A percentile compares a stretch with the other conserved stretches of the same genome.
Evolutionary conservation across 225 moss, liverwort and hornwort genomes (phyloP).

Genomic region (Lunularia cruciata): DNA sequence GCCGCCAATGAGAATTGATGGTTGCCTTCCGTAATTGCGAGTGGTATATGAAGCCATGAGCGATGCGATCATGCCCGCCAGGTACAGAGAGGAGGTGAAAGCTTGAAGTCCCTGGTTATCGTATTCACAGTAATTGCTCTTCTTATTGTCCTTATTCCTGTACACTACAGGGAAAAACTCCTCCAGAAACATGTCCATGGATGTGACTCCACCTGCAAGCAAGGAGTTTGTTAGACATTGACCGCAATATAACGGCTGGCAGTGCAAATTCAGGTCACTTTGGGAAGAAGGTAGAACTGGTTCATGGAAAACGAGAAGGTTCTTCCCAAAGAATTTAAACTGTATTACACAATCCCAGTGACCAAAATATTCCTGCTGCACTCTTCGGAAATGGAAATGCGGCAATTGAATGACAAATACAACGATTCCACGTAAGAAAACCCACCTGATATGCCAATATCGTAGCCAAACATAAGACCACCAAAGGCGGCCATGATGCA

Average conservation of each 20-base stretch:
- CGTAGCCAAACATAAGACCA: slow-evolving; percentile 32
- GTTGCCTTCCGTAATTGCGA: slow-evolving; percentile 25
- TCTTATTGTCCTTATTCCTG: slow-evolving; percentile 12
- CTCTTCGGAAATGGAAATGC: too few species aligned
- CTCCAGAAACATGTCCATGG: slow-evolving; percentile 29
- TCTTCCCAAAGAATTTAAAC: too few species aligned
- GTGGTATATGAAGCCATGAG: slow-evolving; percentile 19
- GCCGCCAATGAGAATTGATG: slow-evolving; percentile 29
- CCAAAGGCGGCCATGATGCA: slow-evolving; percentile 28
- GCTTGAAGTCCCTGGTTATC: slow-evolving; percentile 34
- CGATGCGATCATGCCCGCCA: slow-evolving; percentile 34
- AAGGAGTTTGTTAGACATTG: too few species aligned
- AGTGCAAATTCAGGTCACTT: too few species aligned
- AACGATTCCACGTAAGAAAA: too few species aligned
- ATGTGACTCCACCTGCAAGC: slow-evolving; percentile 29
- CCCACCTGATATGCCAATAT: slow-evolving; percentile 25
- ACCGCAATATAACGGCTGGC: too few species aligned
- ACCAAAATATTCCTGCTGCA: too few species aligned
- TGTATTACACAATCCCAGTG: too few species aligned
- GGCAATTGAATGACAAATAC: too few species aligned
- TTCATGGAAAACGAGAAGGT: too few species aligned
- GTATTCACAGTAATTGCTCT: slow-evolving; percentile 34
- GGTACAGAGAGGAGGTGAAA: slow-evolving; percentile 40
- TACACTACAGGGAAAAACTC: slow-evolving; percentile 36
- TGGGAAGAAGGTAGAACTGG: too few species aligned